Percentiles rank a stretch among this genome's conserved stretches.
phyloP scores from a whole-genome alignment of 257 asterid species.

The Coffea eugenioides region DNA sequence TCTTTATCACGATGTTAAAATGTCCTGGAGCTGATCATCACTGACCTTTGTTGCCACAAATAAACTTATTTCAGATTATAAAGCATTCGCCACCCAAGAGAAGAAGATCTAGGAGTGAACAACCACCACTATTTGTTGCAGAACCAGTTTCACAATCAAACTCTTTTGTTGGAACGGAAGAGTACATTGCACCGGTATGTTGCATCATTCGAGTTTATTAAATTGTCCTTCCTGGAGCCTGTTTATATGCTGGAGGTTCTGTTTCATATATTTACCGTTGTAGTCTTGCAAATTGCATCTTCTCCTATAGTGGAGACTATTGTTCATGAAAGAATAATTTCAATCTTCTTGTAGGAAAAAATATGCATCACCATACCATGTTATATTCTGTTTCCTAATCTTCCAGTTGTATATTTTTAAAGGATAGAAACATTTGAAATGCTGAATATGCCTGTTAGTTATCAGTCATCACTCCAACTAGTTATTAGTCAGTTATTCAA shows the following conservation, averaged over 20 bases:
- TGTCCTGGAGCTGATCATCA: neutral
- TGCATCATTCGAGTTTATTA: neutral
- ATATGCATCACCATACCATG: neutral
- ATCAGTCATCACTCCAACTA: neutral
- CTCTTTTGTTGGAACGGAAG: conserved; percentile 98
- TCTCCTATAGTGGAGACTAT: neutral
- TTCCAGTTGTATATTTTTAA: neutral
- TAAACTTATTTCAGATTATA: conserved; percentile 52
- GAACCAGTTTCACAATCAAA: conserved; percentile 89
- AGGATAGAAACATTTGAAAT: neutral
- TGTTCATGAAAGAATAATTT: neutral
- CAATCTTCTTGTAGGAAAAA: neutral
- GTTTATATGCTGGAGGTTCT: neutral
- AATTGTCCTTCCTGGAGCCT: neutral
- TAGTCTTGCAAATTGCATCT: neutral
- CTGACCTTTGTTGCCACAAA: neutral
- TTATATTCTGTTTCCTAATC: neutral
- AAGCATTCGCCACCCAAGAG: conserved; percentile 59
- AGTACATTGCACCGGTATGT: conserved; percentile 94
- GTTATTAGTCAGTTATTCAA: neutral
- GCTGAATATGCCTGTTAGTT: neutral
- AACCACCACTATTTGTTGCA: conserved; percentile 79
- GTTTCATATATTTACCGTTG: too few relatives aligned
- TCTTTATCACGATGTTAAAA: neutral
- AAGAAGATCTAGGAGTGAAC: conserved; percentile 72